A percentile compares a stretch with the other conserved stretches of the same genome.
These are phyloP conservation scores for Neonectria hederae DNA, from an alignment of 2,329 filamentous ascomycete species.

Conservation along the genomic window DNA sequence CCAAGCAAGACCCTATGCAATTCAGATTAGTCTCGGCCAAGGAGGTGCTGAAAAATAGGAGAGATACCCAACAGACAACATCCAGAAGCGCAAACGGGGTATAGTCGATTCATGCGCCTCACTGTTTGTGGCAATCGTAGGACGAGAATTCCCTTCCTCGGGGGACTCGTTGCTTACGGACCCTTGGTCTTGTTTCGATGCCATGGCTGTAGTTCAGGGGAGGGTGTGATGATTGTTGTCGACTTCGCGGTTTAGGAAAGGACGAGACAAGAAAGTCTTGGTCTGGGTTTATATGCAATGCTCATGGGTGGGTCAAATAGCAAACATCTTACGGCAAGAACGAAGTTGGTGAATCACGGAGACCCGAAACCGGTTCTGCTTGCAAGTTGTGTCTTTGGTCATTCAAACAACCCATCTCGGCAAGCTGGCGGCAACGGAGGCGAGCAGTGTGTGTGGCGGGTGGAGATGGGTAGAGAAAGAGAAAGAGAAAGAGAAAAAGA, in stretches of 20 bases:
- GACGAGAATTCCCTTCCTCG: background rate
- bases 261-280: background rate
- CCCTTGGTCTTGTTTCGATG: background rate
- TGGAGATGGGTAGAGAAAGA: background rate
- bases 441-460: background rate
- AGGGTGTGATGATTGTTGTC: background rate
- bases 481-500: background rate
- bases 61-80: conserved; percentile 47
- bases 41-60: background rate
- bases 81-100: conserved; percentile 46
- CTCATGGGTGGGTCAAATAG: background rate
- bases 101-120: conserved; percentile 30
- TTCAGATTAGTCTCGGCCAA: background rate
- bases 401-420: background rate
- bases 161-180: background rate
- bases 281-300: background rate
- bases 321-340: background rate
- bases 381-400: background rate
- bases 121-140: conserved; percentile 1
- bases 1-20: conserved; percentile 57
- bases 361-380: background rate
- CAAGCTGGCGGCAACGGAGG: background rate
- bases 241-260: background rate
- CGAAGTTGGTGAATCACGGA: background rate
- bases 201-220: conserved; percentile 6